Conservation (phyloP, 371 early-diverging fungal species). For the Choanephora cucurbitarum region DNA sequence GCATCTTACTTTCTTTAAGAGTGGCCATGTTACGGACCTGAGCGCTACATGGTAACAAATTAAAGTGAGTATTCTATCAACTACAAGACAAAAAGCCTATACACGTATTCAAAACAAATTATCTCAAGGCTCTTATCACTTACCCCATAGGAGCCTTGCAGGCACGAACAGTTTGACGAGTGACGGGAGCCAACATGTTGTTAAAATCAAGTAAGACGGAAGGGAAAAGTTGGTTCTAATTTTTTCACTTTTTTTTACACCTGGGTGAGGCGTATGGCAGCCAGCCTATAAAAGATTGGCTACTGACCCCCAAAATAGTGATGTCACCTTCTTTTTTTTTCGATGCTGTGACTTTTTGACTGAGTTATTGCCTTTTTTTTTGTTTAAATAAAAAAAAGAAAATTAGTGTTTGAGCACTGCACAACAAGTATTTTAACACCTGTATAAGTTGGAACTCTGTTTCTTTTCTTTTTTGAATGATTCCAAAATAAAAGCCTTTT, state of each 20-base stretch:
- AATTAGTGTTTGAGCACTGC: no score
- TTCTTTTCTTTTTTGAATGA: no score
- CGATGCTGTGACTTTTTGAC: not conserved
- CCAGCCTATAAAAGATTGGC: no score
- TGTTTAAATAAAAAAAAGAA: not conserved
- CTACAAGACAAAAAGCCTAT: not conserved
- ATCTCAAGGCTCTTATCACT: not conserved
- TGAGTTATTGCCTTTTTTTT: not conserved
- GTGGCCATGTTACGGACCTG: conserved; percentile 93
- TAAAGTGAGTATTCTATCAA: not conserved
- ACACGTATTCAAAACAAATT: no score
- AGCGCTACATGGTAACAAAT: conserved; percentile 12
- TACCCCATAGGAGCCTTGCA: conserved; percentile 16
- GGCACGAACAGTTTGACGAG: conserved; percentile 14
- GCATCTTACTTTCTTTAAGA: conserved; percentile 82
- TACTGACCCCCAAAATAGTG: not conserved
- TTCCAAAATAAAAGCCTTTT: no score
- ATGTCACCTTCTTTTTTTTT: not conserved
- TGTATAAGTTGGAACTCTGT: no score
- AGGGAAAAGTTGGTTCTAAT: no score
- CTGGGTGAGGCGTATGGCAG: no score
- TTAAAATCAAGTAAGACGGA: no score
- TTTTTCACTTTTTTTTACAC: no score
- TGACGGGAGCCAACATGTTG: conserved; percentile 12
- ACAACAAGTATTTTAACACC: no score